Percentiles rank a stretch among this genome's conserved stretches.
Conservation (phyloP, 2,329 filamentous ascomycete species). For the Exophiala dermatitidis region DNA sequence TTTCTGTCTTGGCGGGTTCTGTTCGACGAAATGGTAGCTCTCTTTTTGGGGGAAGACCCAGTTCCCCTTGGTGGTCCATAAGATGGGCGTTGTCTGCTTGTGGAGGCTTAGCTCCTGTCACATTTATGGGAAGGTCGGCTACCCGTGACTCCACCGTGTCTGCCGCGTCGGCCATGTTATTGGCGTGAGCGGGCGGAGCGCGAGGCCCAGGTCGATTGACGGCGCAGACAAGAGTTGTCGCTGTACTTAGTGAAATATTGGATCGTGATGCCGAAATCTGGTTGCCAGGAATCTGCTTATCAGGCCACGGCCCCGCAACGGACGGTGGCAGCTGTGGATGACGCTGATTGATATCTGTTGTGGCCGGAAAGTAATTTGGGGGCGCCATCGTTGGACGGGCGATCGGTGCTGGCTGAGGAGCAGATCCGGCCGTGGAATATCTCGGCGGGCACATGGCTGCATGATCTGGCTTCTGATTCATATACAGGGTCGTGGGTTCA, state of each 20-base stretch:
- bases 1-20: conserved; percentile 19
- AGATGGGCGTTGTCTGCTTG: background rate
- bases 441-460: background rate
- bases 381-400: conserved; percentile 5
- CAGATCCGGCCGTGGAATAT: background rate
- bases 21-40: conserved; percentile 36
- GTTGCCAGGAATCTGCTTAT: background rate
- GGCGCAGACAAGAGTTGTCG: conserved; percentile 13
- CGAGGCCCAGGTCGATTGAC: background rate
- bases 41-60: conserved; percentile 37
- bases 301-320: background rate
- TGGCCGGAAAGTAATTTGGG: conserved; percentile 1
- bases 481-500: background rate
- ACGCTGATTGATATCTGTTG: background rate
- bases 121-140: too few species aligned
- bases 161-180: background rate
- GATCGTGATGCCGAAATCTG: conserved; percentile 2
- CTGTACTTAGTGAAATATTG: conserved; percentile 15
- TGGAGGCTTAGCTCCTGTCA: background rate
- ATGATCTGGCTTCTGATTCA: background rate
- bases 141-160: background rate
- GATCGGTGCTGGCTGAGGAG: background rate
- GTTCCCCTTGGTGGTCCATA: background rate
- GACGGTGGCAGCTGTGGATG: background rate
- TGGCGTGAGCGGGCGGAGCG: background rate